Conservation (phyloP, 331 rosid species). For the Pyracantha coccinea region DNA sequence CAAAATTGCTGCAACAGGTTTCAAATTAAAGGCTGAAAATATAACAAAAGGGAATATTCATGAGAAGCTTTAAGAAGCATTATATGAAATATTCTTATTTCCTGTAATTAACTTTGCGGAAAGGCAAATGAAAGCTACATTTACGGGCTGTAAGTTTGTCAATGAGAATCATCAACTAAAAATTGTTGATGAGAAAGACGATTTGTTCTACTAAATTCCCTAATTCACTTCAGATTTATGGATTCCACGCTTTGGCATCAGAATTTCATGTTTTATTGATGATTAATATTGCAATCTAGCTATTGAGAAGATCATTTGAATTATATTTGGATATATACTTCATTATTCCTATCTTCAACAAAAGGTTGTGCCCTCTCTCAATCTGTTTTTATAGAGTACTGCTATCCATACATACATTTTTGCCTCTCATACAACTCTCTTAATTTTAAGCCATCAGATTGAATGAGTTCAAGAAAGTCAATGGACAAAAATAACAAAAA, state of each 20-base stretch:
- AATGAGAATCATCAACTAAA: conserved; percentile 29
- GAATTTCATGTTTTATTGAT: conserved; percentile 17
- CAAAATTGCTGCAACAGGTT: conserved; percentile 38
- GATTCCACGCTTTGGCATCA: conserved; percentile 25
- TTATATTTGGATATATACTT: background rate
- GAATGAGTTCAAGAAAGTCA: too few relatives aligned
- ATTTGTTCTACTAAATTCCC: conserved; percentile 40
- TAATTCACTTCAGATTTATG: conserved; percentile 24
- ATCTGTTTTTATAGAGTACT: background rate
- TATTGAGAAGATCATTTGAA: conserved; percentile 14
- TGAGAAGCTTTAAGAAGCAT: conserved; percentile 33
- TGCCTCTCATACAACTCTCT: too few relatives aligned
- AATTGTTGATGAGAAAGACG: conserved; percentile 11
- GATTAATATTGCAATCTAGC: conserved; percentile 26
- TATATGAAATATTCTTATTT: conserved; percentile 39
- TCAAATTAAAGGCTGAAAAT: conserved; percentile 13
- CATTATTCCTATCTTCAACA: conserved; percentile 12
- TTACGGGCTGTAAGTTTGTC: conserved; percentile 50
- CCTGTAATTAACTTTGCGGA: conserved; percentile 32
- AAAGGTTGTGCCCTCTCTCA: background rate
- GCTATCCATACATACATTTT: too few relatives aligned
- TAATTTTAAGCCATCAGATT: too few relatives aligned
- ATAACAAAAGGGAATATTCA: conserved; percentile 1
- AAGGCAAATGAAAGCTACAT: conserved; percentile 49
- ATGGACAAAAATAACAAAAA: too few relatives aligned